Evolutionary conservation across 768 basidiomycete genomes (phyloP), one percentile per base, ranked within the genome.

Genomic region (Obba rivulosa): DNA sequence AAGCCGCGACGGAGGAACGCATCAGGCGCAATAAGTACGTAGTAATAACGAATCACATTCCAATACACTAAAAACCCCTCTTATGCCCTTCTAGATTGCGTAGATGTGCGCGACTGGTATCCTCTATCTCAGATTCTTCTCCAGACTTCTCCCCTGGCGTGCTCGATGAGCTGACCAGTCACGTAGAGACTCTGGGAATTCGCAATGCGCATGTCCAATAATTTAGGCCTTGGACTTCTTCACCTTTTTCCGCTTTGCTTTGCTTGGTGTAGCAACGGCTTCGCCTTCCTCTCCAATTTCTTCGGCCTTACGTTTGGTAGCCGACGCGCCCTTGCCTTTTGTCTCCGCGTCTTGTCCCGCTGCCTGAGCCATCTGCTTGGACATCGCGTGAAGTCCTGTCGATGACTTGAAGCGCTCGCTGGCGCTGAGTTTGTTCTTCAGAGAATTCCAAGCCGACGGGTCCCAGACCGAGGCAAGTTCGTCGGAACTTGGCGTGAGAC

Each of bases 341-440:
- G 44, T 40, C 41, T 37, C 41, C 5, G 28, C 38, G 17, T 22
- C 34, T n/a, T 21, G 31, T 23, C 46, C 45, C 3, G 51, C 34
- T 14, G 51, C 24, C 44, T 63, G 63, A 57, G 59, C 65, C 61
- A 92, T 67, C 63, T 91, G 88, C 57, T 74, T 75, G 57, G 86
- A 81, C 66, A 83, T 75, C 44, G 73, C 74, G 23, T 75, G 73
- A 8, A 92, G 73, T 7, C 78, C 80, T 25, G 73, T 63, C 1
- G 85, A 82, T 5, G 77, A 69, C 59, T 80, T 80, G 66, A 87
- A 83, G 21, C 80, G 75, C n/a, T 75, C 63, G 14, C 78, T 80
- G 4, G 68, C 57, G 37, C 68, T 63, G 10, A 94, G 62, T 44
- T 64, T 67, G 24, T 62, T 62, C 8, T 69, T 66, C 14, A 92